These are phyloP conservation scores for Cokeromyces recurvatus DNA, from an alignment of 371 early-diverging fungal species.

Conservation along the genomic window DNA sequence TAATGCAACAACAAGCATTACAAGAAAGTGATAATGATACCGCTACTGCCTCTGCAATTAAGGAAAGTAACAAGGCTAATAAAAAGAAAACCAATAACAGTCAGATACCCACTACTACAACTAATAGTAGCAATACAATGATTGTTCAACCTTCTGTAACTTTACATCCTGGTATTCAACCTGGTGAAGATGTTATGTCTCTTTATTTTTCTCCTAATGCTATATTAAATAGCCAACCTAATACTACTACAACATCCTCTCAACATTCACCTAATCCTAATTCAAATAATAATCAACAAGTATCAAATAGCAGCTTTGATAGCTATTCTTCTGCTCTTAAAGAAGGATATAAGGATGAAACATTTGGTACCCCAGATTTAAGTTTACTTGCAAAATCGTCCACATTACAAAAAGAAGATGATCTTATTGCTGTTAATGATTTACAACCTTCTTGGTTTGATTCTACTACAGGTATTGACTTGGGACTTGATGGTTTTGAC, in stretches of 20 bases:
- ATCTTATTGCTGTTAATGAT: conserved; percentile 3
- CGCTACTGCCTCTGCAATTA: no score
- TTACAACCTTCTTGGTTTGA: conserved; percentile 30
- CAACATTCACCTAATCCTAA: no score
- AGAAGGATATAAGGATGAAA: conserved; percentile 38
- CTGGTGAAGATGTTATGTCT: conserved; percentile 6
- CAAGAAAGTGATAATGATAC: no score
- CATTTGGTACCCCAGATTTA: conserved; percentile 20
- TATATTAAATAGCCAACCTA: no score
- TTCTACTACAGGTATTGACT: conserved; percentile 18
- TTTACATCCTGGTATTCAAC: background rate
- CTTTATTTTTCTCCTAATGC: background rate
- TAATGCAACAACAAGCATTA: conserved; percentile 3
- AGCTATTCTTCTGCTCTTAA: conserved; percentile 22
- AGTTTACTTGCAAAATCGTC: conserved; percentile 3
- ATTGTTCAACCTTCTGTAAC: conserved; percentile 10
- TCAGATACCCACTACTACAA: conserved; percentile 4
- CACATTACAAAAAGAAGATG: conserved; percentile 7
- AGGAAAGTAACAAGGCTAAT: no score
- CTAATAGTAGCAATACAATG: background rate
- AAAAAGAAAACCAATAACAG: no score
- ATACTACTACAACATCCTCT: no score
- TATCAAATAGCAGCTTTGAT: background rate
- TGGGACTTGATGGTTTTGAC: conserved; percentile 26
- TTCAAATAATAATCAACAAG: no score